Percentiles rank a stretch among this genome's conserved stretches.
Conservation (phyloP, 345 rosid species). For the Passiflora organensis region DNA sequence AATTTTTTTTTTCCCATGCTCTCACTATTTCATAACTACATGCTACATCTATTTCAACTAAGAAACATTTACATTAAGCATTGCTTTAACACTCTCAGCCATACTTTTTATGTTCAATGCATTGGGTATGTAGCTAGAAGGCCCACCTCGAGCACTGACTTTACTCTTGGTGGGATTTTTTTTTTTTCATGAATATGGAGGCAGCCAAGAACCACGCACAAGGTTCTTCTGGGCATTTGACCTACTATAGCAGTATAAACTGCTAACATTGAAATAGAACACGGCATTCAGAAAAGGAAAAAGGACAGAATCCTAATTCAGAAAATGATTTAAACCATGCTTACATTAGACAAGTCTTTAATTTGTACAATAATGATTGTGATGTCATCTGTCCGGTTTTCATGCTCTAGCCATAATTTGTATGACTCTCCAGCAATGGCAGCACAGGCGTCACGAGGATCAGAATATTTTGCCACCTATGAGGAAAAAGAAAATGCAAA, state of each 20-base stretch:
- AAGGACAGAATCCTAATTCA: slow-evolving; percentile 5
- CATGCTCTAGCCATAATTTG: slow-evolving; percentile 82
- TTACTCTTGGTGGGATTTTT: no score
- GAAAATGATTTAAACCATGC: slow-evolving; percentile 14
- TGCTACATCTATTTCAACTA: no score
- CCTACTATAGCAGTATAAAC: neutral
- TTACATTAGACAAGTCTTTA: slow-evolving; percentile 56
- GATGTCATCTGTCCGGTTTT: slow-evolving; percentile 94
- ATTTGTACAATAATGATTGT: slow-evolving; percentile 84
- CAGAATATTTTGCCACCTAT: slow-evolving; percentile 65
- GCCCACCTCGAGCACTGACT: neutral
- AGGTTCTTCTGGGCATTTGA: neutral
- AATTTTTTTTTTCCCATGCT: no score
- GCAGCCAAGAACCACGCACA: neutral
- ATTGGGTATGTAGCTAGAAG: neutral
- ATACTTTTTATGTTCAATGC: no score
- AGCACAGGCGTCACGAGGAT: slow-evolving; percentile 89
- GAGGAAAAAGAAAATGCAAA: slow-evolving; percentile 9
- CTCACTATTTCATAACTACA: no score
- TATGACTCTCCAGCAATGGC: slow-evolving; percentile 90
- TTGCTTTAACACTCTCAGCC: neutral
- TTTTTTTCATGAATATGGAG: neutral
- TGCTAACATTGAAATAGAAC: neutral
- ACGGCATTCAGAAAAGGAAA: neutral
- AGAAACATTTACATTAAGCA: no score